Base-by-base conservation (phyloP, 331 rosid genomes). In the Prunus yedoensis region DNA sequence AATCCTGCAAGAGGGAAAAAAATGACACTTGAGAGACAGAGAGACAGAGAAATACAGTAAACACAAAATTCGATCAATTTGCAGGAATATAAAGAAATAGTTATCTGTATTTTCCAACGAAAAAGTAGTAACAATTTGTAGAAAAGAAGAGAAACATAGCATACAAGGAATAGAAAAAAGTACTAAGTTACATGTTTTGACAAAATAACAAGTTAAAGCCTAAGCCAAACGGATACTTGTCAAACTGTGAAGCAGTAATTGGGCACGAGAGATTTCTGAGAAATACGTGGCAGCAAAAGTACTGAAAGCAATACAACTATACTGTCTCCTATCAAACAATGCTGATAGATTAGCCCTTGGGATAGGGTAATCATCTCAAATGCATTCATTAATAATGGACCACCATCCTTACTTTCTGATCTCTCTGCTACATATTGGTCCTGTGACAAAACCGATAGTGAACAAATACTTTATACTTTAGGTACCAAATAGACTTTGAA, bases 301-400 rank as follows among this genome's bases (percentile, higher is more conserved):
- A 62, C 72, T 16, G 59, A 50, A 75, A 8, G 47, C 21, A n/a
- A 46, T 43, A 54, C 8, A 14, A 68, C 35, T 59, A 67, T 84
- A 93, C 97, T 92, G 96, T 77, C 83, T 87, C 80, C 90, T 82
- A 74, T 95, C 99, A 79, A 92, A 95, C 59, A 95, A 78, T 28
- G 96, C 92, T 14, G 97, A 95, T 78, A 95, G 84, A 83, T 92
- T 83, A 95, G 80, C 71, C 99, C 99, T 79, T 92, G 97, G 49
- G 97, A 94, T 60, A 94, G 81, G 64, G 99, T 87, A 78, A 95
- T 92, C 96, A 95, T 86, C 89, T 92, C 97, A 80, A 95, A 95
- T 80, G 99, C 99, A 87, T 92, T 95, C 99, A 95, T 95, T 75
- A 89, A 60, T 72, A 92, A 82, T 71, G 99, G 99, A 76, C 97